Evolutionary conservation across 163 green algal genomes (phyloP).

Genomic region (Scenedesmus sp.): DNA sequence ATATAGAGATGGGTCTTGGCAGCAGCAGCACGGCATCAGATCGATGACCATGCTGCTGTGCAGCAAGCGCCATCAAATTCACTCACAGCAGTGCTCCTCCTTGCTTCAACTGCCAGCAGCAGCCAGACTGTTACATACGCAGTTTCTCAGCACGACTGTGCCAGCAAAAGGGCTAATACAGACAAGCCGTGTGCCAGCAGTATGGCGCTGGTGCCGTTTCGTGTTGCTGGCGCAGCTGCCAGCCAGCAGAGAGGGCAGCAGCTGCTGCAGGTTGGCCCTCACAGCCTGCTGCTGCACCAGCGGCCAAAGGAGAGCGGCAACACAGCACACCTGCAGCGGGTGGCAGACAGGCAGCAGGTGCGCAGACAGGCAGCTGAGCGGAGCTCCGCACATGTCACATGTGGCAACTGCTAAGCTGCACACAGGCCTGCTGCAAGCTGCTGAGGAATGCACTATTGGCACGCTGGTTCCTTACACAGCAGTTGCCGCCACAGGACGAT

Average conservation of each 20-base stretch:
- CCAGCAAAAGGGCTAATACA: background rate
- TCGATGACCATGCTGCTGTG: background rate
- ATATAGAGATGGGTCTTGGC: constrained; percentile 33
- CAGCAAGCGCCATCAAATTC: background rate
- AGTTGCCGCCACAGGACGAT: too few species aligned
- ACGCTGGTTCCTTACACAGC: too few species aligned
- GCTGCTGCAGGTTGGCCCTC: constrained; percentile 24
- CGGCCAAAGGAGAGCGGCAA: constrained; percentile 23
- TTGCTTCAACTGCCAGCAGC: too few species aligned
- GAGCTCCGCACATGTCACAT: too few species aligned
- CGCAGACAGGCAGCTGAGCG: background rate
- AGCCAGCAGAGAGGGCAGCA: constrained; percentile 32
- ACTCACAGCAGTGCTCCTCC: too few species aligned
- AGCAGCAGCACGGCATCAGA: background rate
- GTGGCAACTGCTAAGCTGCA: too few species aligned
- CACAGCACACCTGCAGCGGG: constrained; percentile 7
- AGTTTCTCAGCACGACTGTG: background rate
- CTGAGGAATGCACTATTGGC: too few species aligned
- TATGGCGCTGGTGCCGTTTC: constrained; percentile 45
- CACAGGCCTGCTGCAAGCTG: too few species aligned
- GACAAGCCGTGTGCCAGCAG: background rate
- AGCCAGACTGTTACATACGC: too few species aligned
- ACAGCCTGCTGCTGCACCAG: constrained; percentile 45
- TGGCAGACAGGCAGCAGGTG: background rate
- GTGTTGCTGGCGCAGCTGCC: constrained; percentile 22